These are phyloP conservation scores for Psophocarpus tetragonolobus DNA, from an alignment of 306 rosid species.

Conservation along the genomic window DNA sequence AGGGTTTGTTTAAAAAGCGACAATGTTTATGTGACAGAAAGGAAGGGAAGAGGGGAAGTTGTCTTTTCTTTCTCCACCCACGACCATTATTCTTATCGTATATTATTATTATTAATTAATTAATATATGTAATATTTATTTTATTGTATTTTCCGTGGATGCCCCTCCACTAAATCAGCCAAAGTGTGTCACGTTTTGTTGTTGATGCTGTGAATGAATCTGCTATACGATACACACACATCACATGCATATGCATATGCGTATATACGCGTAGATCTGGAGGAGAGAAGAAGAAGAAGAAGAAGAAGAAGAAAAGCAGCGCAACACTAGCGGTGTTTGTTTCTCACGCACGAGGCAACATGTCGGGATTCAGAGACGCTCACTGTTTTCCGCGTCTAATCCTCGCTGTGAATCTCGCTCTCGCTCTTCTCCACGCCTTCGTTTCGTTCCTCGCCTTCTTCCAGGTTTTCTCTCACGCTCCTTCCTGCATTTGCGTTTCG, in stretches of 20 bases:
- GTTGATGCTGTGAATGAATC: background rate
- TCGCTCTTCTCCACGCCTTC: slow-evolving; percentile 66
- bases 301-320: background rate
- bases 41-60: background rate
- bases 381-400: slow-evolving; percentile 63
- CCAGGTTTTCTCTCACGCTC: slow-evolving; percentile 75
- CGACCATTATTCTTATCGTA: slow-evolving; percentile 10
- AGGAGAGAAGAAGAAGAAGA: background rate
- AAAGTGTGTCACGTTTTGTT: slow-evolving; percentile 9
- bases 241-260: background rate
- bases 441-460: slow-evolving; percentile 63
- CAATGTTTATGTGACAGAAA: background rate
- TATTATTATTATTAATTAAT: background rate
- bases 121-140: background rate
- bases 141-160: slow-evolving; percentile 13
- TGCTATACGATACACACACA: background rate
- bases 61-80: slow-evolving; percentile 38
- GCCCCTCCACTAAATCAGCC: slow-evolving; percentile 30
- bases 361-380: slow-evolving; percentile 57
- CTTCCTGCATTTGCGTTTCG: slow-evolving; percentile 20
- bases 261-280: slow-evolving; percentile 15
- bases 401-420: slow-evolving; percentile 60
- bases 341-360: background rate
- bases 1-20: background rate
- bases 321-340: background rate